Base-by-base conservation (phyloP, 1,284 basidiomycete genomes). In the Phylloboletellus chloephorus region DNA sequence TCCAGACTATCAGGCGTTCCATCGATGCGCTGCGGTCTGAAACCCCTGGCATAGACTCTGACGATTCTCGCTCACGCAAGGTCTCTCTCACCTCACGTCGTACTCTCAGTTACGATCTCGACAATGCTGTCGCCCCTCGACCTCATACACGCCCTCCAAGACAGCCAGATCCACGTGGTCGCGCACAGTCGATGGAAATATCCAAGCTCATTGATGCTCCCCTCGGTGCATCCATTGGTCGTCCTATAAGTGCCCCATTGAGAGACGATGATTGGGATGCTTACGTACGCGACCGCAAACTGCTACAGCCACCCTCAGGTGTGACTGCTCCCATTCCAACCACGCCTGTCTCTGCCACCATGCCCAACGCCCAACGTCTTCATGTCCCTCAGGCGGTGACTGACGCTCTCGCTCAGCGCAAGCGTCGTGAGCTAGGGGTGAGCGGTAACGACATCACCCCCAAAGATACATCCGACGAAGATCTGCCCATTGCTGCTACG, bases 281-380 rank as follows among this genome's bases (percentile, higher is more conserved):
- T 35, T 89, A 89, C 59, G 73, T 88, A 41, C 79, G 78, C 33
- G 86, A 89, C 37, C 77, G 86, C 45, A 88, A 82, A 58, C 69
- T 89, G 8, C 65, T 89, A 43, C 83, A 87, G 54, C 86, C 87
- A 35, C 86, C 87, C n/a, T 74, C 79, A 21, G 87, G 87, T 7
- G 71, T 84, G 31, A 78, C 82, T 5, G 67, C 77, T 17, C 86
- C 86, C 2, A 88, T 89, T 52, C 65, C 71, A 4, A 78, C 82
- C 7, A 76, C 76, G 10, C 67, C 75, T 26, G 51, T 76, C 23
- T 63, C 64, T 25, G 56, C 71, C 20, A 54, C 50, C 45, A 57
- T 57, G 59, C 55, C 63, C 34, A 51, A 53, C 31, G 32, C 52
- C 26, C 55, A 65, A 34, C 68, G 78, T 31, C 61, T 73, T 20